Conservation (phyloP, 2,329 filamentous ascomycete genomes). For the Colletotrichum lupini region DNA sequence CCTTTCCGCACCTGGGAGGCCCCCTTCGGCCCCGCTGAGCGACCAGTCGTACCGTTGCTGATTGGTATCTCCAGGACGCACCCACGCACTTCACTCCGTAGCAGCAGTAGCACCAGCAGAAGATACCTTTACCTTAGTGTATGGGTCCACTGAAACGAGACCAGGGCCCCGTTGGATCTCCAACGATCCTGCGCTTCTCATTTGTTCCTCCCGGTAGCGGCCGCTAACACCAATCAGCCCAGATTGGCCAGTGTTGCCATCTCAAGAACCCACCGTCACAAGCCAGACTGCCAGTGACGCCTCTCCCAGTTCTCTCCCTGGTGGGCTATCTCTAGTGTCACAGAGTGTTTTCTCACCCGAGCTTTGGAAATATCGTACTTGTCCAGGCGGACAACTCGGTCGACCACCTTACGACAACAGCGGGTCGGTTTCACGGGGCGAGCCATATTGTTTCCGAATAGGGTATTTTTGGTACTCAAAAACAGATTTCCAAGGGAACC, state of each 20-base stretch:
- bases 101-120: neutral
- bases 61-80: conserved; percentile 14
- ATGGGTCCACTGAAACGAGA: neutral
- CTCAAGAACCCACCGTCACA: conserved; percentile 21
- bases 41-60: conserved; percentile 14
- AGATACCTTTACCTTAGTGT: neutral
- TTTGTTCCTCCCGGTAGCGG: conserved; percentile 19
- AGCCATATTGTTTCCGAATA: conserved; percentile 4
- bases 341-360: neutral
- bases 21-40: conserved; percentile 8
- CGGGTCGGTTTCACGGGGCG: neutral
- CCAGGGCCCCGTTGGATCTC: conserved; percentile 15
- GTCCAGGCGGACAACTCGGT: neutral
- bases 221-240: conserved; percentile 19
- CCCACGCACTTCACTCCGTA: neutral
- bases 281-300: conserved; percentile 10
- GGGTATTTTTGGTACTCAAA: conserved; percentile 1
- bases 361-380: neutral
- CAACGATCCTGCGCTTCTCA: conserved; percentile 16
- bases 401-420: conserved; percentile 1
- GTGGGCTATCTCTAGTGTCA: neutral
- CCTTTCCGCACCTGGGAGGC: neutral
- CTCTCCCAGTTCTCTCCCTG: neutral
- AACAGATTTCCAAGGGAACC: neutral
- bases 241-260: conserved; percentile 1